These are phyloP conservation scores for Escallonia herrerae DNA, from an alignment of 129 eudicot species.

Conservation along the genomic window DNA sequence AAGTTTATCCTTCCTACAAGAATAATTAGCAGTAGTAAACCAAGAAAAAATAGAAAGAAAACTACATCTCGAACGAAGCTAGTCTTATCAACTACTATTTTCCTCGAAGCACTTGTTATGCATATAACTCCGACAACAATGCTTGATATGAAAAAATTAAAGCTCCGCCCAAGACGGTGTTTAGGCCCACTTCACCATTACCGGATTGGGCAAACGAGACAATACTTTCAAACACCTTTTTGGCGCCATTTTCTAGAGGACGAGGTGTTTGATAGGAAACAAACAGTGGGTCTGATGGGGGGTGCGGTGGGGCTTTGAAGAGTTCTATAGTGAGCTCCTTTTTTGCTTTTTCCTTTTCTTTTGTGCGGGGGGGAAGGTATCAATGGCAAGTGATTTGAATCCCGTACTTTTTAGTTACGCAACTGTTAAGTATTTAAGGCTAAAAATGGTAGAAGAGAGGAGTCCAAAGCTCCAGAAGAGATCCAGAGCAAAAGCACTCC, in stretches of 20 bases:
- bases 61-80: constrained; percentile 56
- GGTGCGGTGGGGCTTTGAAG: no score
- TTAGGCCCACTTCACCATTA: constrained; percentile 56
- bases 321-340: no score
- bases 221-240: constrained; percentile 52
- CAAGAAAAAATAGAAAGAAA: constrained; percentile 43
- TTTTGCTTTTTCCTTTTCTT: no score
- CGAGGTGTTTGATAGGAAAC: no score
- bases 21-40: constrained; percentile 30
- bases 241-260: constrained; percentile 64
- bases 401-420: no score
- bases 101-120: constrained; percentile 22
- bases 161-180: constrained; percentile 71
- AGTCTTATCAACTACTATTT: constrained; percentile 20
- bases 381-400: no score
- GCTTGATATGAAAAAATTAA: constrained; percentile 42
- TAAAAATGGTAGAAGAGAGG: no score
- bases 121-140: constrained; percentile 53
- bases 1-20: constrained; percentile 30
- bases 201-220: constrained; percentile 46
- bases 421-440: no score
- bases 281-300: no score
- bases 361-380: no score
- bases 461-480: no score
- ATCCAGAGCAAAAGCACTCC: no score